Evolutionary conservation across 768 basidiomycete genomes (phyloP), one percentile per base, ranked within the genome.

Genomic region (Cystoderma amianthinum): DNA sequence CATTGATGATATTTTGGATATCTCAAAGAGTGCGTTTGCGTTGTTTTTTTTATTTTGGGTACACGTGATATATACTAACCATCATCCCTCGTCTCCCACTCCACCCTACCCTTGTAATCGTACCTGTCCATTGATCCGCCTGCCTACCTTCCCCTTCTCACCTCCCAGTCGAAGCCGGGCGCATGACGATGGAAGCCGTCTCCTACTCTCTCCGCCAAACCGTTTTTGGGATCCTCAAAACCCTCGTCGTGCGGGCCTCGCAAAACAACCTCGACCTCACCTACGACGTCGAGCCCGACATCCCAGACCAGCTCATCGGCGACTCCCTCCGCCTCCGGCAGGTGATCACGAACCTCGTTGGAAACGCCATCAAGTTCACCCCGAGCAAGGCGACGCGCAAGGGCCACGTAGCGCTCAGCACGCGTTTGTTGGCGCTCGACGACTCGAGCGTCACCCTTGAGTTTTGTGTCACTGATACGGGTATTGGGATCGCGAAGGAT

Each of bases 131-230:
- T n/a, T n/a, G n/a, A n/a, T n/a, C n/a, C n/a, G n/a, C n/a, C n/a
- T n/a, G n/a, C n/a, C n/a, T n/a, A n/a, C n/a, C 15, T 36, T 38
- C 36, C 42, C 52, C 44, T 48, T 51, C 37, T 38, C 25, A 24
- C 30, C 19, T 34, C 50, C 5, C 52, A 96, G 94, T 98, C 55
- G 96, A 99, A 64, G 96, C 95, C 30, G 96, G 96, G 34, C 86
- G 95, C 10, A 99, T 99, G 96, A 98, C 93, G 2, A 96, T 99
- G 87, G 96, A 99, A 64, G 85, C 90, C 20, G 95, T 97, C n/a
- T 85, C 94, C 2, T 99, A 95, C 65, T 97, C 94, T 7, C 74
- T 97, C 20, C 86, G 96, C n/a, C 85, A 92, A 51, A 95, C 91
- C 2, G 91, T 97, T 32, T 98, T 97, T 54, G 91, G 92, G 20